Conservation (phyloP, 148 eudicot genomes). For the Heliosperma pusillum region DNA sequence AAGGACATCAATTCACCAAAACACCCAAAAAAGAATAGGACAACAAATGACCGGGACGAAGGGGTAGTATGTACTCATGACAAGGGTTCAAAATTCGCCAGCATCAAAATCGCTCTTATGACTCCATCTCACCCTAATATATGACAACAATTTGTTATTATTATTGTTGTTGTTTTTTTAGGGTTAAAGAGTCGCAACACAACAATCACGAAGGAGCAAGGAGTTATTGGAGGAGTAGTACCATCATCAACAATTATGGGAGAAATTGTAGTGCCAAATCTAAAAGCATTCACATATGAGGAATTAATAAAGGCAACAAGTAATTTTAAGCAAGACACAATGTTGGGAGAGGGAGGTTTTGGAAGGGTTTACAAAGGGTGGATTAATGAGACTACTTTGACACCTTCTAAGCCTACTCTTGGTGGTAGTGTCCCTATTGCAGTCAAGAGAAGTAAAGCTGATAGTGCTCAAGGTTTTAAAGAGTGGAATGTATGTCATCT, state of each 20-base stretch:
- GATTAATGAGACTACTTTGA: constrained; percentile 53
- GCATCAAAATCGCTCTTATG: too few relatives aligned
- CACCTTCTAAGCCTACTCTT: constrained; percentile 52
- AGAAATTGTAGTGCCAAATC: constrained; percentile 40
- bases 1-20: too few relatives aligned
- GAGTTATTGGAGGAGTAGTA: background rate
- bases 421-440: constrained; percentile 72
- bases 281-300: constrained; percentile 36
- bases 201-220: background rate
- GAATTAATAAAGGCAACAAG: constrained; percentile 54
- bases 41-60: too few relatives aligned
- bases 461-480: constrained; percentile 65
- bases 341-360: constrained; percentile 80
- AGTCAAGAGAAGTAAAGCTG: constrained; percentile 63
- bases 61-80: too few relatives aligned
- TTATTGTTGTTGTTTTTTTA: background rate
- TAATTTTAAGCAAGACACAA: constrained; percentile 48
- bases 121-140: too few relatives aligned
- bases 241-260: constrained; percentile 16
- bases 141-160: too few relatives aligned
- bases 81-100: too few relatives aligned
- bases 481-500: constrained; percentile 67
- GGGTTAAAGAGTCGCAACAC: background rate
- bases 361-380: constrained; percentile 83
- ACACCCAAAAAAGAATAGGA: too few relatives aligned